Percentiles rank a stretch among this genome's conserved stretches.
Evolutionary conservation across 371 early-diverging fungal species (phyloP).

Genomic region (Dichotomocladium elegans): DNA sequence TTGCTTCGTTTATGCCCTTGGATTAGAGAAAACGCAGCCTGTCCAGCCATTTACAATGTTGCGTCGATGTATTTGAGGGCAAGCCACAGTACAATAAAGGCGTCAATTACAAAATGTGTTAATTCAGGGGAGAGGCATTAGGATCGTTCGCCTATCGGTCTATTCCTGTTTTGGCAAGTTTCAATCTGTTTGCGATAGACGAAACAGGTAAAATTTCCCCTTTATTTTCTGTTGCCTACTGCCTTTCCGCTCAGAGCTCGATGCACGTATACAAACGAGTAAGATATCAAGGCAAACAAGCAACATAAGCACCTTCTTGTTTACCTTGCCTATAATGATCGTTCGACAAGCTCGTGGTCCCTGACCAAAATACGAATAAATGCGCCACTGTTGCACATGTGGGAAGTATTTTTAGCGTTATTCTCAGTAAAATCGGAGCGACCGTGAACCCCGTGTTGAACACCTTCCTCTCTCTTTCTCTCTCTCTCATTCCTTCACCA

Average conservation of each 20-base stretch:
- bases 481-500: background rate
- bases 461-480: constrained; percentile 2
- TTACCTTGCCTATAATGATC: background rate
- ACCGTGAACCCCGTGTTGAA: background rate
- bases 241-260: background rate
- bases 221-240: background rate
- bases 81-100: too few relatives aligned
- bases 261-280: too few relatives aligned
- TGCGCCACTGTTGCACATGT: constrained; percentile 1
- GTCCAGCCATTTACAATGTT: constrained; percentile 63
- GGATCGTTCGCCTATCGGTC: background rate
- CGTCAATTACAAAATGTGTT: too few relatives aligned
- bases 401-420: background rate
- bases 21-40: constrained; percentile 64
- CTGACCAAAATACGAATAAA: background rate
- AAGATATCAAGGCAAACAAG: background rate
- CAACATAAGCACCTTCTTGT: background rate
- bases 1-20: constrained; percentile 72
- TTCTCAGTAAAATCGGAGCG: background rate
- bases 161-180: background rate
- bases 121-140: too few relatives aligned
- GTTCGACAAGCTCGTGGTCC: background rate
- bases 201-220: too few relatives aligned
- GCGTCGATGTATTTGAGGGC: too few relatives aligned
- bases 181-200: background rate